Evolutionary conservation across 2,329 filamentous ascomycete genomes (phyloP).

Genomic region (Aureobasidium sp.): DNA sequence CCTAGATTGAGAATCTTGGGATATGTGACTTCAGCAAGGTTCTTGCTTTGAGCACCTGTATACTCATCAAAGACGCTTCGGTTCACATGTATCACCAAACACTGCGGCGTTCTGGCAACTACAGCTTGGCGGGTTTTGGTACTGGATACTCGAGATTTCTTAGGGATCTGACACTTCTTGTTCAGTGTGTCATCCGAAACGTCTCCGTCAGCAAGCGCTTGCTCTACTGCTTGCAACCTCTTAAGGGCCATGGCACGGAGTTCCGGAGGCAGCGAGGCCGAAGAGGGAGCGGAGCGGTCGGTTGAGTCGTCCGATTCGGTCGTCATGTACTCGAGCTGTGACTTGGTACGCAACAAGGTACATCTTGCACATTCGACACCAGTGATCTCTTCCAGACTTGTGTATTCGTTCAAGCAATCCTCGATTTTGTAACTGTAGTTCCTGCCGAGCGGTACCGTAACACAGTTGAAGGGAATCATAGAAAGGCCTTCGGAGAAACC

Average conservation of each 20-base stretch:
- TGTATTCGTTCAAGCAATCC: conserved; percentile 76
- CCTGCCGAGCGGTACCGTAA: conserved; percentile 72
- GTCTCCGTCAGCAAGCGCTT: conserved; percentile 68
- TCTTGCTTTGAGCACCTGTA: conserved; percentile 74
- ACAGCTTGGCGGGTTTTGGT: conserved; percentile 88
- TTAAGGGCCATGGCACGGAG: conserved; percentile 35
- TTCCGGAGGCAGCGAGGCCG: conserved; percentile 31
- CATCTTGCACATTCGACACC: conserved; percentile 90
- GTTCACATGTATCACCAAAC: conserved; percentile 80
- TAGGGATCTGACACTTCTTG: conserved; percentile 37
- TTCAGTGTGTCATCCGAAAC: conserved; percentile 53
- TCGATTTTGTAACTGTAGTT: conserved; percentile 60
- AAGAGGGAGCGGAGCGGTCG: not conserved
- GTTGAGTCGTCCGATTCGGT: not conserved
- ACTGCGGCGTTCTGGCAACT: conserved; percentile 70
- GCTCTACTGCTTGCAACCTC: conserved; percentile 57
- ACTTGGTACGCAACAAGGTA: conserved; percentile 57
- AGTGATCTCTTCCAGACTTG: conserved; percentile 72
- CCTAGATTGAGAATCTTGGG: conserved; percentile 65
- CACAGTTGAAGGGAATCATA: conserved; percentile 86
- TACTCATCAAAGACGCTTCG: conserved; percentile 81
- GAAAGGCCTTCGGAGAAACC: conserved; percentile 81
- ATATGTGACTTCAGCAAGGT: conserved; percentile 69
- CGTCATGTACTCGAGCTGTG: conserved; percentile 42
- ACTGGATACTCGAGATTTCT: conserved; percentile 60